phyloP scores from a whole-genome alignment of 78 protist genomes.

The Monosiga brevicollis region DNA sequence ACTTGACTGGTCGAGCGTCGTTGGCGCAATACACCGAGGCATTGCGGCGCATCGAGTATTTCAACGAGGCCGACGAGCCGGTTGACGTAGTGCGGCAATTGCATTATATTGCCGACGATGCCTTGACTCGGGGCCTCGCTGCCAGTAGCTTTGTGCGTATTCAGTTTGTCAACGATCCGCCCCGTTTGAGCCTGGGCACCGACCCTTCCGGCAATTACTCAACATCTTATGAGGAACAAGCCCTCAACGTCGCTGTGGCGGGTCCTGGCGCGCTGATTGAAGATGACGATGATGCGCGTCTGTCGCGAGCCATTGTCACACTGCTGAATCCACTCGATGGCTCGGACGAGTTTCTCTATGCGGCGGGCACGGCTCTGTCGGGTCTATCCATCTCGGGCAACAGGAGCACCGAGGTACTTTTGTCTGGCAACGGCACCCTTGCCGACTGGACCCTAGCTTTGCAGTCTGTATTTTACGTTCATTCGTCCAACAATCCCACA shows the following conservation, averaged over 20 bases:
- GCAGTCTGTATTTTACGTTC: neutral
- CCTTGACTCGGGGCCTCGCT: neutral
- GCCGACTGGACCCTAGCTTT: neutral
- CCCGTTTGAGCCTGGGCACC: neutral
- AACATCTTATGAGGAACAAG: neutral
- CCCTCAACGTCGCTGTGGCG: neutral
- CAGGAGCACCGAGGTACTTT: neutral
- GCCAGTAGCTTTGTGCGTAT: neutral
- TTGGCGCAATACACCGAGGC: neutral
- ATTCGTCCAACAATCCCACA: neutral
- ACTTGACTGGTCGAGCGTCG: neutral
- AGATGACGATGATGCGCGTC: neutral
- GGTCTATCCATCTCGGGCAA: neutral
- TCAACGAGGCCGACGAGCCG: constrained; percentile 3
- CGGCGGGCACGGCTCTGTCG: neutral
- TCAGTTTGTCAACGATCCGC: neutral
- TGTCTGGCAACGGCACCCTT: neutral
- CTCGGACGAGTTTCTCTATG: neutral
- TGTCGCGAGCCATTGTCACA: neutral
- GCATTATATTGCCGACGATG: neutral
- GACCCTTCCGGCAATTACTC: too few species aligned
- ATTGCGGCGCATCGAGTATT: neutral
- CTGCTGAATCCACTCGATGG: neutral
- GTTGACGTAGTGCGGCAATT: neutral
- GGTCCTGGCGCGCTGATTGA: neutral